phyloP scores from a whole-genome alignment of 2,329 filamentous ascomycete genomes.

The Aspergillus piperis region DNA sequence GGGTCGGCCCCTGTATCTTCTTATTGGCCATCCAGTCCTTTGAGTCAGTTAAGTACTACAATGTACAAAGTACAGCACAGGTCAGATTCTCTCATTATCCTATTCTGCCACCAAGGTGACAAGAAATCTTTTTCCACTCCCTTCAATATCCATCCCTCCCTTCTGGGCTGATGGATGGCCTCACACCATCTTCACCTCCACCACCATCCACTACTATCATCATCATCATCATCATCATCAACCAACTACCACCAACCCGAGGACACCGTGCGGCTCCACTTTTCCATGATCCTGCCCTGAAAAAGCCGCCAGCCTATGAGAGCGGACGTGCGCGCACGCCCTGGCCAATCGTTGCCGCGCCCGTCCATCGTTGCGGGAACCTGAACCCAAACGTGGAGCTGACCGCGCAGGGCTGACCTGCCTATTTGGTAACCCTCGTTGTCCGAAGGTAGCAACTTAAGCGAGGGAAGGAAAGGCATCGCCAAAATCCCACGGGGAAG shows the following conservation, averaged over 20 bases:
- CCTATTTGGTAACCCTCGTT: neutral
- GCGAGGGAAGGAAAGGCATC: neutral
- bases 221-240: no score
- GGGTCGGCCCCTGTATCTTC: neutral
- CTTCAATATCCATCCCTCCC: no score
- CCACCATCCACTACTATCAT: neutral
- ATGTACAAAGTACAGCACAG: no score
- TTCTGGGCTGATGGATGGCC: neutral
- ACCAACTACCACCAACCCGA: neutral
- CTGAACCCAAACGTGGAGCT: constrained; percentile 4
- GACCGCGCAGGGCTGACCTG: constrained; percentile 9
- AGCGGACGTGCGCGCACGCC: neutral
- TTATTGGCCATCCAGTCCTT: neutral
- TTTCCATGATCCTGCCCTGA: neutral
- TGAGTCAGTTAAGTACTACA: no score
- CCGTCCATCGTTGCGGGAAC: neutral
- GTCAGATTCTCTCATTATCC: no score
- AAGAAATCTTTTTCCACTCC: no score
- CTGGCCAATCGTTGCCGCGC: neutral
- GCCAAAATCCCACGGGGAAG: constrained; percentile 12
- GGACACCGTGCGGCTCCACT: neutral
- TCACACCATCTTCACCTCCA: neutral
- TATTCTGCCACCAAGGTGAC: no score
- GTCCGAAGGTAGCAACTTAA: constrained; percentile 7
- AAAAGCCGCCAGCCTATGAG: neutral